Evolutionary conservation across 2,329 filamentous ascomycete genomes (phyloP), one percentile per base, ranked within the genome.

Genomic region (Alternaria atra): DNA sequence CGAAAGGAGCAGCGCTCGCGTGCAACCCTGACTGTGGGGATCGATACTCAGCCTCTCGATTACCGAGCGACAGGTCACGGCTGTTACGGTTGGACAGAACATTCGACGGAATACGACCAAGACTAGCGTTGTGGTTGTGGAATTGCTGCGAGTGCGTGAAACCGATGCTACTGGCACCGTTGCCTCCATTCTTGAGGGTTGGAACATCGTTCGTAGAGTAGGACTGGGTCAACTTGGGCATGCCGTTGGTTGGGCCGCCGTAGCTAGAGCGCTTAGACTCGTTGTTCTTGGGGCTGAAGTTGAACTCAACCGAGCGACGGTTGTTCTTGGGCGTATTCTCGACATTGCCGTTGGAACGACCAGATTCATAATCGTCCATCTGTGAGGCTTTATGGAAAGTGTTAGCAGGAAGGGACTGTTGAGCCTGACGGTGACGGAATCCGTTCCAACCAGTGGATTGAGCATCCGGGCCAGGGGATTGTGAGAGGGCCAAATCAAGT

Each of bases 191-290:
- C 85, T 95, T 97, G 73, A 93, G 84, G 7, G 93, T 96, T 5
- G 93, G 91, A 20, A 97, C 85, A 73, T 98, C 94, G 78, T 91
- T 95, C 55, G 92, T 89, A 9, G 95, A 97, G 81, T 92, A 97
- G 0, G 94, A 97, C 44, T 91, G 90, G 79, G 94, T 91, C 59
- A 97, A 80, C 82, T 92, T 93, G 30, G 90, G 91, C 54, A 87
- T 87, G 27, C 87, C 84, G 77, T 90, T 85, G 61, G 64, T 65
- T 80, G 54, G 89, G 89, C 80, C 89, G 84, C 66, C 72, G 50
- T 80, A 78, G 58, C 79, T 79, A 12, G 82, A 79, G 53, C 81
- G 81, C 76, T 83, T 82, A 50, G 77, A 75, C 51, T 82, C 80
- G 23, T 63, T 53, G 32, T 64, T 65, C 64, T 68, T 79, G 43